phyloP scores from a whole-genome alignment of 305 asterid genomes.

The Solanum hybrid region DNA sequence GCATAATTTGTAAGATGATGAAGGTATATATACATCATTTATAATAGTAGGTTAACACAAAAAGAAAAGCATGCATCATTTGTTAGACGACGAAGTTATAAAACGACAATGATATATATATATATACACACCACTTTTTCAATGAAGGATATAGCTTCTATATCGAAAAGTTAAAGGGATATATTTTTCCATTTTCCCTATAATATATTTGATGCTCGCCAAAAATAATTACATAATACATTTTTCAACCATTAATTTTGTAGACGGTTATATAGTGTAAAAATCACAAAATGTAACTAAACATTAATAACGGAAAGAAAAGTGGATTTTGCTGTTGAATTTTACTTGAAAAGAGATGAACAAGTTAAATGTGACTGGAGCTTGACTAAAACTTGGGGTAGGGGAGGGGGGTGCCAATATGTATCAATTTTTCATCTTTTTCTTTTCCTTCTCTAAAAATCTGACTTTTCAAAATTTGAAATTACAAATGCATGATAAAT shows the following conservation, averaged over 20 bases:
- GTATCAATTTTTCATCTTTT: background rate
- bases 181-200: background rate
- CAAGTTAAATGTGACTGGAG: background rate
- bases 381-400: background rate
- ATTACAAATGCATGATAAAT: background rate
- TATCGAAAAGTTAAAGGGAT: too few species aligned
- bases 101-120: too few species aligned
- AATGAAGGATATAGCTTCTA: too few species aligned
- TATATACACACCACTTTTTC: too few species aligned
- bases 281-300: background rate
- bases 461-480: background rate
- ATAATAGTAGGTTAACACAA: too few species aligned
- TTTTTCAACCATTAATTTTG: background rate
- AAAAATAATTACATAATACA: background rate
- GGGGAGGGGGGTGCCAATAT: background rate
- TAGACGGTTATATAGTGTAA: background rate
- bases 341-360: background rate
- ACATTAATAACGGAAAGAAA: background rate
- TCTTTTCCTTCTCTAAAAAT: background rate
- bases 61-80: background rate
- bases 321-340: background rate
- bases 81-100: background rate
- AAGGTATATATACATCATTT: too few species aligned
- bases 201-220: background rate
- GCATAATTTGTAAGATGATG: too few species aligned